phyloP scores from a whole-genome alignment of 176 grass and related monocot species.

The Metroxylon sagu region DNA sequence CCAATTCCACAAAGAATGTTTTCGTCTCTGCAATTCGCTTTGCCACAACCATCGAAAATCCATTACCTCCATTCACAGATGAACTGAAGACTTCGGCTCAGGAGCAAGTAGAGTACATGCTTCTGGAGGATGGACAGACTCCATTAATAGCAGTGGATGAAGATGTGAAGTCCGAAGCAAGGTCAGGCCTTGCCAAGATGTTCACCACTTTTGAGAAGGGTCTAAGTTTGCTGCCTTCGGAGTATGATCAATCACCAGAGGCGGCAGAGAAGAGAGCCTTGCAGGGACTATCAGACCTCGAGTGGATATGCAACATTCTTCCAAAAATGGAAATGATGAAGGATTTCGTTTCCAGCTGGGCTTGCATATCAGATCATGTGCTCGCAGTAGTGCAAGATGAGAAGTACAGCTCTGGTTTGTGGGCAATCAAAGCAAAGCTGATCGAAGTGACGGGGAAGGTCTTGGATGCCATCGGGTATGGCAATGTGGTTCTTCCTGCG shows the following conservation, averaged over 20 bases:
- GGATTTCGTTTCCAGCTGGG: constrained; percentile 71
- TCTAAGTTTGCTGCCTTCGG: constrained; percentile 37
- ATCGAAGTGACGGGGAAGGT: constrained; percentile 76
- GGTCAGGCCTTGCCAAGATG: constrained; percentile 45
- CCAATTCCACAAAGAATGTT: constrained; percentile 52
- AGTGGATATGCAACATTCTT: constrained; percentile 61
- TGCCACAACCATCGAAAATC: constrained; percentile 39
- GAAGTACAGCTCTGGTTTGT: constrained; percentile 48
- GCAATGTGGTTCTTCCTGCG: constrained; percentile 59
- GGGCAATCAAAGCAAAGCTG: constrained; percentile 55
- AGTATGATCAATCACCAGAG: constrained; percentile 49
- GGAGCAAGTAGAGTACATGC: constrained; percentile 97
- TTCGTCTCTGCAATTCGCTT: constrained; percentile 73
- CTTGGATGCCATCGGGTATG: constrained; percentile 78
- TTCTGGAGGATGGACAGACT: constrained; percentile 59
- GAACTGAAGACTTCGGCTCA: constrained; percentile 87
- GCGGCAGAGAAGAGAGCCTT: constrained; percentile 52
- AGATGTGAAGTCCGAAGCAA: constrained; percentile 58
- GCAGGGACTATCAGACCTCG: constrained; percentile 54
- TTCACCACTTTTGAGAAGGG: constrained; percentile 31
- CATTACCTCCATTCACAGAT: constrained; percentile 49
- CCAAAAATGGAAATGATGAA: constrained; percentile 78
- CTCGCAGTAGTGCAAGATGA: constrained; percentile 43
- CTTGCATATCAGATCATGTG: constrained; percentile 42
- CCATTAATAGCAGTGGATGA: constrained; percentile 69